Evolutionary conservation across 2,329 filamentous ascomycete genomes (phyloP).

Genomic region (Botrytis sinoallii): DNA sequence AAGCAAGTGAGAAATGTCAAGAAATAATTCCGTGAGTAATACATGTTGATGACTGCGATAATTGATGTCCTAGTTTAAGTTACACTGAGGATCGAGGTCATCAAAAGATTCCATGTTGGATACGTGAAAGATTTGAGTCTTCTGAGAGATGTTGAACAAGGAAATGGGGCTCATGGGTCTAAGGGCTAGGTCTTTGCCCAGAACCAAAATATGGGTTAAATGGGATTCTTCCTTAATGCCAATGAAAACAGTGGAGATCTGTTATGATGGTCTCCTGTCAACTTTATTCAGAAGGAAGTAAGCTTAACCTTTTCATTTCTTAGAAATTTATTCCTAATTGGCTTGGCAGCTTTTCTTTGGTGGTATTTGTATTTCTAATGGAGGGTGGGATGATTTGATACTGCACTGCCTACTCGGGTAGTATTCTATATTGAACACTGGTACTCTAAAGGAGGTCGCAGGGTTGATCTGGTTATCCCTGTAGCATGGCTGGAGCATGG

Average conservation of each 20-base stretch:
- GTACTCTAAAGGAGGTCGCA: background rate
- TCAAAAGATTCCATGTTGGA: conserved; percentile 1
- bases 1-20: background rate
- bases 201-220: background rate
- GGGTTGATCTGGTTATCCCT: background rate
- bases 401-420: background rate
- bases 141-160: background rate
- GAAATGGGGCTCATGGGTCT: background rate
- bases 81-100: background rate
- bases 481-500: background rate
- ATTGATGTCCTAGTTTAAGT: background rate
- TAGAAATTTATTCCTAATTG: background rate
- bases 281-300: background rate
- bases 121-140: conserved; percentile 11
- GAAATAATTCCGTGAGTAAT: background rate
- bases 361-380: background rate
- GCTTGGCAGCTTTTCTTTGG: background rate
- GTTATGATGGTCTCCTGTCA: background rate
- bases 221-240: background rate
- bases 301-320: background rate
- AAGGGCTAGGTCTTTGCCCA: background rate
- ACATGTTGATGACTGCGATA: background rate
- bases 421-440: background rate
- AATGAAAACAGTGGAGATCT: conserved; percentile 10
- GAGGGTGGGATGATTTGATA: background rate